Percentiles rank a stretch among this genome's conserved stretches.
Conservation (phyloP, 2,329 filamentous ascomycete species). For the Fonsecaea nubica region DNA sequence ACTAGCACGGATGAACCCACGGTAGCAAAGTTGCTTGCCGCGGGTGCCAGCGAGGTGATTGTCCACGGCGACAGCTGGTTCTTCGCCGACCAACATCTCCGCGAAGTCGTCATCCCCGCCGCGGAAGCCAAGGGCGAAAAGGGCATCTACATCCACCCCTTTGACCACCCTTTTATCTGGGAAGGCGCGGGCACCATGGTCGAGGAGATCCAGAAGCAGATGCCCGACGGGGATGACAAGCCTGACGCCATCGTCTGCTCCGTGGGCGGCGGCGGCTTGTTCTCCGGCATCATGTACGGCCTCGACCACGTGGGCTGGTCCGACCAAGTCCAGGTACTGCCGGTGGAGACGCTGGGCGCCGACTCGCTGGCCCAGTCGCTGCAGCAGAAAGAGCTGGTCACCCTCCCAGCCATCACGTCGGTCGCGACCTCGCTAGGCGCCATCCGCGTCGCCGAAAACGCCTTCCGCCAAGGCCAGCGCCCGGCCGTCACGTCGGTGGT, state of each 20-base stretch:
- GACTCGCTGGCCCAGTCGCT: slow-evolving; percentile 72
- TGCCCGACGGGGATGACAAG: slow-evolving; percentile 47
- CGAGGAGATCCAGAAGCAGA: slow-evolving; percentile 52
- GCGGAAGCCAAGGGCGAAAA: slow-evolving; percentile 42
- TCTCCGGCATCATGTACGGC: slow-evolving; percentile 77
- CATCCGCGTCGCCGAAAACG: slow-evolving; percentile 70
- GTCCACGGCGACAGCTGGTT: slow-evolving; percentile 71
- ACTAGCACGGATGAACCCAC: slow-evolving; percentile 69
- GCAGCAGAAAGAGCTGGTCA: slow-evolving; percentile 61
- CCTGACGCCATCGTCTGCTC: slow-evolving; percentile 76
- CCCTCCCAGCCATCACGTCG: slow-evolving; percentile 73
- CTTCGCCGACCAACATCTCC: slow-evolving; percentile 72
- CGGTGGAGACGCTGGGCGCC: slow-evolving; percentile 77
- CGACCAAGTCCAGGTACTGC: slow-evolving; percentile 62
- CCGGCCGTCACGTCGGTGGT: slow-evolving; percentile 66
- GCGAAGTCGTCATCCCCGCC: slow-evolving; percentile 55
- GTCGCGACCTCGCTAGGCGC: slow-evolving; percentile 77
- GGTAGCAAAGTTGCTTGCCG: slow-evolving; percentile 71
- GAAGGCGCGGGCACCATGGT: slow-evolving; percentile 54
- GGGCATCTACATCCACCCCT: slow-evolving; percentile 58
- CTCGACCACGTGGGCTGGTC: slow-evolving; percentile 52
- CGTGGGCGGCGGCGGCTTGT: slow-evolving; percentile 79
- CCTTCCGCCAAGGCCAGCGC: slow-evolving; percentile 68
- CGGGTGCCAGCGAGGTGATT: slow-evolving; percentile 70
- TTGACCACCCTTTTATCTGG: slow-evolving; percentile 55